Conservation (phyloP, 1,284 basidiomycete species). For the Ceratorhiza oryzae-sativae region DNA sequence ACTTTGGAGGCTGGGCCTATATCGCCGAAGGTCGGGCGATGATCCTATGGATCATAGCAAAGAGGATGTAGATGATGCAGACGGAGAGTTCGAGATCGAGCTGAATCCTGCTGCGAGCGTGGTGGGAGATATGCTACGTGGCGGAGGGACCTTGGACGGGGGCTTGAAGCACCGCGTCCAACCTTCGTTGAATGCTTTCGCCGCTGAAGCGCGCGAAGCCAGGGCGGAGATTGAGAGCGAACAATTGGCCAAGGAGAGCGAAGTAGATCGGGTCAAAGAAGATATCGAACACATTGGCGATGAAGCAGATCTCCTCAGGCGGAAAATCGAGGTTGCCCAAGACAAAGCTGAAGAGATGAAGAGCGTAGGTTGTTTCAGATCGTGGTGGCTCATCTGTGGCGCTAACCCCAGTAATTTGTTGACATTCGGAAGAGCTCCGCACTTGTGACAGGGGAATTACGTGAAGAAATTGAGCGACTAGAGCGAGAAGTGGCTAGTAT, state of each 20-base stretch:
- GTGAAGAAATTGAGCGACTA: conserved; percentile 28
- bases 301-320: conserved; percentile 23
- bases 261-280: conserved; percentile 19
- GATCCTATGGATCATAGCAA: conserved; percentile 28
- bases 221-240: conserved; percentile 18
- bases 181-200: conserved; percentile 14
- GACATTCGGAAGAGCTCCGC: not conserved
- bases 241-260: conserved; percentile 21
- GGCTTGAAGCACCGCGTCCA: conserved; percentile 25
- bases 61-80: conserved; percentile 12
- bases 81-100: conserved; percentile 27
- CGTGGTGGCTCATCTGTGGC: not conserved
- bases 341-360: conserved; percentile 32
- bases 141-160: conserved; percentile 24
- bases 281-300: conserved; percentile 32
- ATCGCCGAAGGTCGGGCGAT: conserved; percentile 18
- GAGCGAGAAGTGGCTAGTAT: conserved; percentile 28
- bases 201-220: conserved; percentile 22
- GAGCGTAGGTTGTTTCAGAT: not conserved
- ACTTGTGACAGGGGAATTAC: conserved; percentile 19
- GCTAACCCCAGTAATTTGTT: not conserved
- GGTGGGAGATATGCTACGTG: conserved; percentile 31
- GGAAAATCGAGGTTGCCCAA: conserved; percentile 30
- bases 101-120: conserved; percentile 26
- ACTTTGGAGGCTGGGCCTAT: conserved; percentile 39